Conservation (phyloP, 208 protist genomes). For the Acanthamoeba sp. region DNA sequence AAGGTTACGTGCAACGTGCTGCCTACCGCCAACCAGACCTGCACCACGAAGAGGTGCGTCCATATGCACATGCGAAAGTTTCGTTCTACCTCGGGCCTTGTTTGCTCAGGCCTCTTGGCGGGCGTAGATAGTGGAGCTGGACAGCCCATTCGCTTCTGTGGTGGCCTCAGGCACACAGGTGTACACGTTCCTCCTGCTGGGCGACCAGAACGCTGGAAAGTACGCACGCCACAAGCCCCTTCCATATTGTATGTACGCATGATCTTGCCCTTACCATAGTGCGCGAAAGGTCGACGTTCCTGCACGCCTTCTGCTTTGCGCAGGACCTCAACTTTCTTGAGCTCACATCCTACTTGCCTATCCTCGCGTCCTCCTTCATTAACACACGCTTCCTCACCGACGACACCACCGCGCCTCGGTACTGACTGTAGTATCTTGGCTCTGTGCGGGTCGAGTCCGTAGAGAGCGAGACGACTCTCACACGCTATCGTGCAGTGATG, state of each 20-base stretch:
- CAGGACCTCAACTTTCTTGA: constrained; percentile 70
- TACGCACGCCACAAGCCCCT: neutral
- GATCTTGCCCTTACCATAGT: neutral
- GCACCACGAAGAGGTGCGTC: constrained; percentile 75
- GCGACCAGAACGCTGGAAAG: constrained; percentile 79
- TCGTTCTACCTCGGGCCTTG: neutral
- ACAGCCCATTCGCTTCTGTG: constrained; percentile 78
- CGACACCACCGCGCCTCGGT: neutral
- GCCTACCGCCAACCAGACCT: constrained; percentile 76
- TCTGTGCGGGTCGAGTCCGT: neutral
- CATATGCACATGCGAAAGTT: neutral
- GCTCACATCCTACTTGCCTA: constrained; percentile 69
- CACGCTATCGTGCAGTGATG: constrained; percentile 25
- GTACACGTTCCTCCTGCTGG: constrained; percentile 77
- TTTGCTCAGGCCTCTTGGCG: too few species aligned
- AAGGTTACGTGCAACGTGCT: constrained; percentile 54
- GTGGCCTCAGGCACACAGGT: constrained; percentile 74
- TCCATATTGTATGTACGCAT: neutral
- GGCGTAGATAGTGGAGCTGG: constrained; percentile 73
- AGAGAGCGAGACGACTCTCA: neutral
- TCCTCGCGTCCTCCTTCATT: constrained; percentile 67
- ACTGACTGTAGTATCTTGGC: neutral
- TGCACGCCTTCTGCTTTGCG: constrained; percentile 67
- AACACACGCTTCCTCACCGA: constrained; percentile 65
- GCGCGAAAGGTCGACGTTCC: constrained; percentile 11